phyloP scores from a whole-genome alignment of 257 asterid species.

The Sherardia arvensis region DNA sequence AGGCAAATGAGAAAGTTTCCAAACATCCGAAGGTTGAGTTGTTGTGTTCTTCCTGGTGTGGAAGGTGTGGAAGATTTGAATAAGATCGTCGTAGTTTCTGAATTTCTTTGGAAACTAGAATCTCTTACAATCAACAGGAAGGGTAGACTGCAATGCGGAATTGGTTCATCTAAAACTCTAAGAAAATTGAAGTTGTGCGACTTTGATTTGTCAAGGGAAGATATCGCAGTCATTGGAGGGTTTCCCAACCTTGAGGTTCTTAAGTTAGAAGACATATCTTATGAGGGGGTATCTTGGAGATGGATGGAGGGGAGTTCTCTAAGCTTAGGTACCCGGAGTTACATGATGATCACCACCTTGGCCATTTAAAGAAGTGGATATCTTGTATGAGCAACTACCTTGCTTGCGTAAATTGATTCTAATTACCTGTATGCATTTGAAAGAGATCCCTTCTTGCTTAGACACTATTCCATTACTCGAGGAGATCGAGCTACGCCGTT shows the following conservation, averaged over 20 bases:
- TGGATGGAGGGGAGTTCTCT: not conserved
- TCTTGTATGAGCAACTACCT: not conserved
- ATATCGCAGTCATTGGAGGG: not conserved
- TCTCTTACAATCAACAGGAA: not conserved
- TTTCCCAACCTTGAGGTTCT: not conserved
- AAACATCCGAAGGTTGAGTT: not conserved
- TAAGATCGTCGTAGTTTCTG: not conserved
- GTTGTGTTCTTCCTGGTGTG: not conserved
- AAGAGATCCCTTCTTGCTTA: not conserved
- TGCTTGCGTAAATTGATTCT: not conserved
- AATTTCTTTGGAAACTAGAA: not conserved
- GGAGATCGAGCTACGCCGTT: not conserved
- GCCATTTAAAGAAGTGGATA: not conserved
- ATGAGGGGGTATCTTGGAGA: not conserved
- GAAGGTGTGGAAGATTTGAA: not conserved
- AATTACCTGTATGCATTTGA: not conserved
- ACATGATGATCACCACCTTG: too few species aligned
- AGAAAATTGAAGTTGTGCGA: not conserved
- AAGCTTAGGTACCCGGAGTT: not conserved
- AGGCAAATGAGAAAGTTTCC: not conserved
- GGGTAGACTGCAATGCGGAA: not conserved
- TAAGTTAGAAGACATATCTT: not conserved
- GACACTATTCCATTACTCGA: not conserved
- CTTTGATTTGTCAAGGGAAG: not conserved
- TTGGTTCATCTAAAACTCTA: not conserved